A percentile compares a stretch with the other conserved stretches of the same genome.
phyloP scores from a whole-genome alignment of 352 stramenopile genomes.

The Phytopythium boreale region DNA sequence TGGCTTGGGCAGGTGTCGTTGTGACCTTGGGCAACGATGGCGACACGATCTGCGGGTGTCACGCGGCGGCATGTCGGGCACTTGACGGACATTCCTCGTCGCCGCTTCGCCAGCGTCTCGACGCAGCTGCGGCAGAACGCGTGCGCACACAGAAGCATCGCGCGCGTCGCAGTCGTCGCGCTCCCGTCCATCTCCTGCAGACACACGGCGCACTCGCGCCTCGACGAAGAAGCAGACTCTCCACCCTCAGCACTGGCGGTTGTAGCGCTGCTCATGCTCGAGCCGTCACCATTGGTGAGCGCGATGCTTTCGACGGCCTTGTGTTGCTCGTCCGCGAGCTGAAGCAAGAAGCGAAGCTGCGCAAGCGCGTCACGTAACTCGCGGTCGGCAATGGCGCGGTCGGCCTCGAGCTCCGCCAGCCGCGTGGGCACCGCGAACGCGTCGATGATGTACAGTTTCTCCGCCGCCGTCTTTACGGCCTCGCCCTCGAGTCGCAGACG shows the following conservation, averaged over 20 bases:
- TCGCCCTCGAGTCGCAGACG: slow-evolving; percentile 47
- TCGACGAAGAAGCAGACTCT: slow-evolving; percentile 11
- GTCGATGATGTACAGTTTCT: slow-evolving; percentile 61
- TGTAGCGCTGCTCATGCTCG: background rate
- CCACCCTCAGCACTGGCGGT: background rate
- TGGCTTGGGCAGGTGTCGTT: background rate
- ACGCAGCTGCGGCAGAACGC: slow-evolving; percentile 63
- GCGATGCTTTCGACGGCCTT: background rate
- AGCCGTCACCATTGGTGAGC: background rate
- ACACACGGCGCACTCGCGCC: slow-evolving; percentile 69
- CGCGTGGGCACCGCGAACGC: slow-evolving; percentile 39
- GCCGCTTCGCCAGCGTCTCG: slow-evolving; percentile 27
- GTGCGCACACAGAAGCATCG: slow-evolving; percentile 87
- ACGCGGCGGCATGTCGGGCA: slow-evolving; percentile 61
- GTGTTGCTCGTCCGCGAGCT: slow-evolving; percentile 32
- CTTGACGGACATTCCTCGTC: slow-evolving; percentile 23
- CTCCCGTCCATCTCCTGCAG: slow-evolving; percentile 52
- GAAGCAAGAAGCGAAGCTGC: slow-evolving; percentile 58
- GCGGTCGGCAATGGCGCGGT: slow-evolving; percentile 34
- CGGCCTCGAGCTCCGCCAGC: slow-evolving; percentile 33
- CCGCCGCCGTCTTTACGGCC: slow-evolving; percentile 23
- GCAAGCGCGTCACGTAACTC: slow-evolving; percentile 48
- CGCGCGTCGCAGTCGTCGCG: slow-evolving; percentile 23
- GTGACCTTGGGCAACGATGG: slow-evolving; percentile 18
- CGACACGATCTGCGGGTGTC: slow-evolving; percentile 18